phyloP scores from a whole-genome alignment of 2,329 filamentous ascomycete species.

The Rutstroemia sydowiana region DNA sequence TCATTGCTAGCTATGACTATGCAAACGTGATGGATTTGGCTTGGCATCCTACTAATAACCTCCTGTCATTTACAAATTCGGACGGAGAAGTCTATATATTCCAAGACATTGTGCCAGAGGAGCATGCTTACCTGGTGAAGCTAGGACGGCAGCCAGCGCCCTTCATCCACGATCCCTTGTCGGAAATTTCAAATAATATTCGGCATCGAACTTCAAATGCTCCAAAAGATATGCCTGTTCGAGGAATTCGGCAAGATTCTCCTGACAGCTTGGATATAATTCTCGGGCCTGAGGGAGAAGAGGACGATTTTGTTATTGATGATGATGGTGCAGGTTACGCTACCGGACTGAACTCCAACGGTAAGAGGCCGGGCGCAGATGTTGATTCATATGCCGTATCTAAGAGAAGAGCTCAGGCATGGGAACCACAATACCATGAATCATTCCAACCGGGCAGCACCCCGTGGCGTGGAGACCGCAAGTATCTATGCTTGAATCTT shows the following conservation, averaged over 20 bases:
- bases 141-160: constrained; percentile 66
- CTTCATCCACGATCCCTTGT: constrained; percentile 73
- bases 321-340: constrained; percentile 92
- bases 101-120: constrained; percentile 56
- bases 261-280: constrained; percentile 77
- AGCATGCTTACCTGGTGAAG: constrained; percentile 49
- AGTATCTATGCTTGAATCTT: constrained; percentile 88
- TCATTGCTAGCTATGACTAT: constrained; percentile 72
- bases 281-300: constrained; percentile 52
- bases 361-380: constrained; percentile 51
- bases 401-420: constrained; percentile 31
- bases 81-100: constrained; percentile 93
- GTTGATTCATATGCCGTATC: constrained; percentile 35
- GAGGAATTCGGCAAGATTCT: constrained; percentile 51
- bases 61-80: constrained; percentile 83
- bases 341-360: constrained; percentile 50
- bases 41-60: constrained; percentile 88
- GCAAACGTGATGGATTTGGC: constrained; percentile 75
- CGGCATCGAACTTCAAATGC: constrained; percentile 50
- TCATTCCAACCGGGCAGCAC: constrained; percentile 92
- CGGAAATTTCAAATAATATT: constrained; percentile 60
- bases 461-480: constrained; percentile 88
- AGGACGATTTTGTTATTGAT: constrained; percentile 80
- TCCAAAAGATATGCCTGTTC: constrained; percentile 41
- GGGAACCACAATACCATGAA: constrained; percentile 62